Evolutionary conservation across 2,329 filamentous ascomycete genomes (phyloP), one percentile per base, ranked within the genome.

Genomic region (Emmonsia crescens): DNA sequence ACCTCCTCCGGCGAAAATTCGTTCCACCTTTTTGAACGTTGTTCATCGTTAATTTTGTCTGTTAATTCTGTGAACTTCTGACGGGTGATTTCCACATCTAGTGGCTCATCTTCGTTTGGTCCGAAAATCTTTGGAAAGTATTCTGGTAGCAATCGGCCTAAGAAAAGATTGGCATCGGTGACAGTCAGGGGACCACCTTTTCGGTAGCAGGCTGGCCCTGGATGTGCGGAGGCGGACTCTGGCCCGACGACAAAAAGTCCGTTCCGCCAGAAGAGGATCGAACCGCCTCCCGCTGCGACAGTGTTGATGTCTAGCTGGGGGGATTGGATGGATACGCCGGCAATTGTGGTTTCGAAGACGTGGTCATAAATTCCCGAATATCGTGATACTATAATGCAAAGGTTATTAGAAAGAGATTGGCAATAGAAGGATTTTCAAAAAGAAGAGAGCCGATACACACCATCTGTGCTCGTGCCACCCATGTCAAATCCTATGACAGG

Each of bases 121-220:
- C 93, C 93, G 68, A 97, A 96, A 63, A 97, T 96, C 72, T 92
- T 93, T 0, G 93, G 93, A 74, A 97, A 97, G 79, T 96, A 96
- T 64, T 96, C 90, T 0, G 92, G 92, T 1, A 96, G 76, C 3
- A 97, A 78, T 29, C 93, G 85, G 0, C 92, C 92, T 0, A 97
- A 83, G 71, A 91, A 92, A 5, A 96, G 74, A 67, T 96, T 96
- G 5, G 92, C 92, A 70, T 96, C 92, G 0, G 93, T 96, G 9
- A 96, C 92, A 0, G 92, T 94, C 16, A 93, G 81, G 2, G 92
- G 92, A 0, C 92, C 92, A 0, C 89, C 92, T 74, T 96, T 96
- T 16, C 92, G 84, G 74, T 96, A 96, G 68, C 92, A 96, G 1
- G 91, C 91, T 14, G 92, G 92, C 0, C 92, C 92, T 0, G 92